Base-by-base conservation (phyloP, 2,329 filamentous ascomycete species). In the Beauveria caledonica region DNA sequence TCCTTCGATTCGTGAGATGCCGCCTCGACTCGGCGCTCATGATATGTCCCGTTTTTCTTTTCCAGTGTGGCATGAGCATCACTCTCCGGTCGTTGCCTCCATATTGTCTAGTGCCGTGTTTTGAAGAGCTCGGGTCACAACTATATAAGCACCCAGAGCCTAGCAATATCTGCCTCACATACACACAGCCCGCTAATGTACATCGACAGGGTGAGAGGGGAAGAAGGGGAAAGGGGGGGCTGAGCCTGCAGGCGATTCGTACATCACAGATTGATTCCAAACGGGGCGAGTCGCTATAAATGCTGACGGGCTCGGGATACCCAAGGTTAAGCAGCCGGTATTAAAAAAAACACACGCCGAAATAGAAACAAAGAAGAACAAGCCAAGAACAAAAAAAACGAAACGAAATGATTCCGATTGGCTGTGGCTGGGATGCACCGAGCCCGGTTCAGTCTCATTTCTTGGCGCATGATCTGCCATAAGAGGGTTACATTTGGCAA, bases 401-500 rank as follows among this genome's bases (percentile, higher is more conserved):
- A 36, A 13, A 36, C 33, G 5, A 36, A 13, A 36, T 5, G 11
- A 36, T 36, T 13, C 33, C 39, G 39, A 19, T n/a, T 53, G 51
- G 36, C 21, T 21, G 19, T n/a, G 19, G 29, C 48, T 33, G 27
- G 3, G n/a, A 11, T 17, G 36, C 21, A 8, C 8, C 29, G 23
- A 33, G 5, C 11, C 17, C 15, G 39, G 53, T 46, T 21, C 42
- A 36, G 53, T n/a, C 40, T 46, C 53, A 11, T 46, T 27, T 46
- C 4, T 46, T 11, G 9, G 40, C 36, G 33, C 15, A 42, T 27
- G 17, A 44, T 27, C 54, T 57, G 44, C 42, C 54, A 49, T 57
- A 49, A 57, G 54, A 57, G 44, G 54, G 53, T 55, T 55, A 46
- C 53, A 55, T 55, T 36, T n/a, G 29, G n/a, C n/a, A 27, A 46